A percentile compares a stretch with the other conserved stretches of the same genome.
phyloP scores from a whole-genome alignment of 225 moss, liverwort and hornwort species.

The Sphagnum tenellum region DNA sequence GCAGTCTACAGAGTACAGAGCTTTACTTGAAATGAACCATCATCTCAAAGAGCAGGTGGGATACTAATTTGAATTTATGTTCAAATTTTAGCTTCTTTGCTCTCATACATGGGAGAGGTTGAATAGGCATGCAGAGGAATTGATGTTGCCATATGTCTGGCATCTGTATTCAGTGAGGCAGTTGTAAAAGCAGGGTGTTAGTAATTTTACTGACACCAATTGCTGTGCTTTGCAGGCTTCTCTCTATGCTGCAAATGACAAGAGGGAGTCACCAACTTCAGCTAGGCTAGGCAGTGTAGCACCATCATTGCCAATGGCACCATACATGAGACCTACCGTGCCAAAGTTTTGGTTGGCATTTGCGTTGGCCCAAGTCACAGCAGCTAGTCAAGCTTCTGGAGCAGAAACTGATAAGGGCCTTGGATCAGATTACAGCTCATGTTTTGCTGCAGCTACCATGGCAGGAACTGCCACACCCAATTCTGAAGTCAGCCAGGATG shows the following conservation, averaged over 20 bases:
- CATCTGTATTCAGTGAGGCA: no score
- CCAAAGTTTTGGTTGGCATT: slow-evolving; percentile 40
- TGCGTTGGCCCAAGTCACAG: slow-evolving; percentile 44
- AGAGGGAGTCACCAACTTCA: slow-evolving; percentile 9
- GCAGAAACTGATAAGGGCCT: slow-evolving; percentile 13
- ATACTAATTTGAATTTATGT: not conserved
- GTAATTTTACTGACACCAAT: no score
- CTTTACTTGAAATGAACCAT: slow-evolving; percentile 37
- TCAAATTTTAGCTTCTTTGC: not conserved
- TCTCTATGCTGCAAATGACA: slow-evolving; percentile 6
- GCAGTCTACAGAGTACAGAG: slow-evolving; percentile 23
- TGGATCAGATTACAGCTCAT: slow-evolving; percentile 18
- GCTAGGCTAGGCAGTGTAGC: slow-evolving; percentile 3
- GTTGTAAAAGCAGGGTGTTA: no score
- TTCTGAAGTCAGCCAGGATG: no score
- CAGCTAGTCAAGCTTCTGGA: slow-evolving; percentile 23
- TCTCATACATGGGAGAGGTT: not conserved
- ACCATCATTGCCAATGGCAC: slow-evolving; percentile 5
- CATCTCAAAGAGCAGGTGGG: slow-evolving; percentile 68
- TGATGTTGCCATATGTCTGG: not conserved
- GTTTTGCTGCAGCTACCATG: no score
- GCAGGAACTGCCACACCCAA: no score
- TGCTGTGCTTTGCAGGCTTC: slow-evolving; percentile 9
- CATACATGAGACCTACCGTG: slow-evolving; percentile 22
- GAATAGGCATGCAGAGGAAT: no score